A percentile compares a stretch with the other conserved stretches of the same genome.
phyloP scores from a whole-genome alignment of 176 grass and related monocot genomes.

The Avena insularis region DNA sequence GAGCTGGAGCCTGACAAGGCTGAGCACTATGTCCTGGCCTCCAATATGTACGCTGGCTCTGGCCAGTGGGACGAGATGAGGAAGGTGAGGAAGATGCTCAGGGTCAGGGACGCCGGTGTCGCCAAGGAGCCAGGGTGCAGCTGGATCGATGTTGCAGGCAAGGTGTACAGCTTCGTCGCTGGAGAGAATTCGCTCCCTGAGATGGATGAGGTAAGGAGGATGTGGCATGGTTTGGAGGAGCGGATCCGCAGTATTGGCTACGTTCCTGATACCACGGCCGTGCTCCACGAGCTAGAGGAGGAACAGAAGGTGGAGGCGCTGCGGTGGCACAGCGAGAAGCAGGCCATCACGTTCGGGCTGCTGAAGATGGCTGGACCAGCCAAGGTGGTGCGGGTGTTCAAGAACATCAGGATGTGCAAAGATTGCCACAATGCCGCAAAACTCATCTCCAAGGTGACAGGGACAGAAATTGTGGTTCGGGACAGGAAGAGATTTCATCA shows the following conservation, averaged over 20 bases:
- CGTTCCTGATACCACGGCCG: constrained; percentile 46
- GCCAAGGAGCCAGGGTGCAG: constrained; percentile 69
- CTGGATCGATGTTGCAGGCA: constrained; percentile 64
- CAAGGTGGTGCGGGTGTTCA: constrained; percentile 65
- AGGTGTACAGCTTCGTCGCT: constrained; percentile 61
- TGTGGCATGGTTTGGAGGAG: constrained; percentile 55
- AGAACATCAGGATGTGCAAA: constrained; percentile 80
- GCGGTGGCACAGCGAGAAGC: constrained; percentile 69
- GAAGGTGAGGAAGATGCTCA: constrained; percentile 62
- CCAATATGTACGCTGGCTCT: constrained; percentile 60
- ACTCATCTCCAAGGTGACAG: constrained; percentile 51
- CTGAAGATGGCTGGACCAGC: constrained; percentile 31
- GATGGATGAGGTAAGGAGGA: constrained; percentile 42
- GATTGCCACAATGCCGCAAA: constrained; percentile 37
- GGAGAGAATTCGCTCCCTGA: constrained; percentile 55
- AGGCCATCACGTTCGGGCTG: constrained; percentile 60
- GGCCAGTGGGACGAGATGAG: constrained; percentile 55
- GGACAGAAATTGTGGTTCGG: constrained; percentile 24
- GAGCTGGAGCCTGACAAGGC: constrained; percentile 67
- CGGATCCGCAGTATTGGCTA: constrained; percentile 54
- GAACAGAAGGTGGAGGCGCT: constrained; percentile 56
- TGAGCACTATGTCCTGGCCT: constrained; percentile 69
- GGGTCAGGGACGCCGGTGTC: constrained; percentile 54
- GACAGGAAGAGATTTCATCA: constrained; percentile 55
- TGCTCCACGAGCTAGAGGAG: constrained; percentile 58